Evolutionary conservation across 257 asterid species (phyloP).

Genomic region (Leonotis leonurus): DNA sequence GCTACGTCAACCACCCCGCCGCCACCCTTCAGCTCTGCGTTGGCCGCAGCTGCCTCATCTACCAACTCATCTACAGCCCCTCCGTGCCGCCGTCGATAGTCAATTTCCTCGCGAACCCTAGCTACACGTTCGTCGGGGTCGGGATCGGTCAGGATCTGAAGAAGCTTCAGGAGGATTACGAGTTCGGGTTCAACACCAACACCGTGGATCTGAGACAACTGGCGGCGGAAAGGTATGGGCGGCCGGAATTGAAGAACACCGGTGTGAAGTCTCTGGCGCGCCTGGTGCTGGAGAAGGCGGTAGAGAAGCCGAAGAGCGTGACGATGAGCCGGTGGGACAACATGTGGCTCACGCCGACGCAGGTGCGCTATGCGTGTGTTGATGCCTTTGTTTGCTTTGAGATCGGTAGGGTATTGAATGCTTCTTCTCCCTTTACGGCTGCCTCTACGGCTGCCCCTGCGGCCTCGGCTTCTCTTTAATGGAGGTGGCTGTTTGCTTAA

Average conservation of each 20-base stretch:
- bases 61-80: slow-evolving; percentile 32
- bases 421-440: slow-evolving; percentile 9
- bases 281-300: slow-evolving; percentile 28
- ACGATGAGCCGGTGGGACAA: slow-evolving; percentile 52
- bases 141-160: slow-evolving; percentile 37
- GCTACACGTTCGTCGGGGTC: slow-evolving; percentile 39
- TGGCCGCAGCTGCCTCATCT: slow-evolving; percentile 37
- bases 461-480: neutral
- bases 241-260: slow-evolving; percentile 17
- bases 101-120: slow-evolving; percentile 31
- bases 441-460: too few relatives aligned
- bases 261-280: slow-evolving; percentile 33
- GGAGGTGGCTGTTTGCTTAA: neutral
- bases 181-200: slow-evolving; percentile 23
- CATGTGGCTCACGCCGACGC: slow-evolving; percentile 25
- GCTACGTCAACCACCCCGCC: slow-evolving; percentile 25
- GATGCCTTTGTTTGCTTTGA: slow-evolving; percentile 46
- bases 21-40: slow-evolving; percentile 54
- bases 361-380: slow-evolving; percentile 44
- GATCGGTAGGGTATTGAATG: slow-evolving; percentile 35
- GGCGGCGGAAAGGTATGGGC: slow-evolving; percentile 28
- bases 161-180: slow-evolving; percentile 35
- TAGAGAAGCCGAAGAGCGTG: slow-evolving; percentile 32
- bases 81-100: slow-evolving; percentile 23
- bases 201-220: slow-evolving; percentile 36